Evolutionary conservation across 352 stramenopile genomes (phyloP).

Genomic region (Phytophthora crassamura): DNA sequence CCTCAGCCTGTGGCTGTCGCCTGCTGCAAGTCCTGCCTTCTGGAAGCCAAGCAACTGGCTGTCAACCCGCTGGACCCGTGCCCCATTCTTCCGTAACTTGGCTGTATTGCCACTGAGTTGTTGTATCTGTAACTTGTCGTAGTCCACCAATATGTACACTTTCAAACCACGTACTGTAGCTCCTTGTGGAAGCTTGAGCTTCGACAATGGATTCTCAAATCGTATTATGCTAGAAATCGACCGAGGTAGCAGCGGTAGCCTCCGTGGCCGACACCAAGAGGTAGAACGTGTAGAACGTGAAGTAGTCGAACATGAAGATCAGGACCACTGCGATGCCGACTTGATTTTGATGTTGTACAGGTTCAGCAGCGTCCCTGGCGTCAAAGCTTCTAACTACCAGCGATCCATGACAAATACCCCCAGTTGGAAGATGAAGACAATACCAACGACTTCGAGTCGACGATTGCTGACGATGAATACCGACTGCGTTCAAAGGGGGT

Average conservation of each 20-base stretch:
- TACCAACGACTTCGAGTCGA: constrained; percentile 28
- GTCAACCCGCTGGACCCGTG: constrained; percentile 57
- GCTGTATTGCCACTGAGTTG: constrained; percentile 4
- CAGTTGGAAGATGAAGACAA: constrained; percentile 65
- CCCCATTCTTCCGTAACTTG: constrained; percentile 32
- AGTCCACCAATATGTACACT: neutral
- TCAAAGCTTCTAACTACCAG: constrained; percentile 62
- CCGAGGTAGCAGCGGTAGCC: constrained; percentile 36
- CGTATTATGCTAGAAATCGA: constrained; percentile 23
- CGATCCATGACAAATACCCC: constrained; percentile 83
- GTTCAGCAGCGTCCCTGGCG: constrained; percentile 62
- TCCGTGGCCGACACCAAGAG: constrained; percentile 28
- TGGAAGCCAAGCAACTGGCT: constrained; percentile 41
- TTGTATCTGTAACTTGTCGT: constrained; percentile 8
- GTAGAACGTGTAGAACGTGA: constrained; percentile 51
- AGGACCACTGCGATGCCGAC: constrained; percentile 47
- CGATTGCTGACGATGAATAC: constrained; percentile 34
- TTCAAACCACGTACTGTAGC: too few relatives aligned
- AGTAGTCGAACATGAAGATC: constrained; percentile 52
- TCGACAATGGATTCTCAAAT: too few relatives aligned
- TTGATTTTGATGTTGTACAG: constrained; percentile 39
- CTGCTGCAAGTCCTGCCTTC: constrained; percentile 62
- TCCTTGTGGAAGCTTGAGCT: too few relatives aligned
- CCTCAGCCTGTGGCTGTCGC: constrained; percentile 44
- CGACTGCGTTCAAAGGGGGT: too few relatives aligned